Evolutionary conservation across 2,329 filamentous ascomycete species (phyloP).

Genomic region (Hypoxylon sp.): DNA sequence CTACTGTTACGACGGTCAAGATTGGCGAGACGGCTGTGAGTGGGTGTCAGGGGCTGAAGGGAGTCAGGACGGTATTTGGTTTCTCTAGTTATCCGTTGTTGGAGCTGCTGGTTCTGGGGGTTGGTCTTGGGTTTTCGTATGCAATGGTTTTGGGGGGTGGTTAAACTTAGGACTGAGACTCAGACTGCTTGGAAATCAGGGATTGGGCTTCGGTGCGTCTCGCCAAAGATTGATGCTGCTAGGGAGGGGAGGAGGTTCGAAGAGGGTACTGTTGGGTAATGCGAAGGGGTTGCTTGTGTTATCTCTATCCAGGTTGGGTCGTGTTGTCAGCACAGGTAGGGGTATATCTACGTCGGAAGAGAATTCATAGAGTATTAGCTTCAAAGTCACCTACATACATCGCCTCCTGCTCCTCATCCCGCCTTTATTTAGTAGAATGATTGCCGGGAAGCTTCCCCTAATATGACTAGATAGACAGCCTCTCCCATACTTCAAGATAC

Average conservation of each 20-base stretch:
- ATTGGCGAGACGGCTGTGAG: constrained; percentile 39
- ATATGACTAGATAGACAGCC: background rate
- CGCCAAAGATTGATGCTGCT: background rate
- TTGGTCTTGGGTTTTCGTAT: constrained; percentile 27
- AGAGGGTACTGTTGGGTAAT: background rate
- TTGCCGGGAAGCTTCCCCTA: background rate
- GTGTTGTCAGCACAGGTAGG: background rate
- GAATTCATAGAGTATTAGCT: background rate
- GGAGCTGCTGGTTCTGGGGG: constrained; percentile 10
- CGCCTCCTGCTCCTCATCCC: background rate
- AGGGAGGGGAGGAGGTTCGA: background rate
- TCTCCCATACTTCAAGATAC: background rate
- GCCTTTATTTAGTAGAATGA: background rate
- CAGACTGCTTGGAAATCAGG: constrained; percentile 9
- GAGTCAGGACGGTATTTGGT: constrained; percentile 21
- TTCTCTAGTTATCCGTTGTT: constrained; percentile 28
- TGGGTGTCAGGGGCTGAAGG: constrained; percentile 11
- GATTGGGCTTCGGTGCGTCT: background rate
- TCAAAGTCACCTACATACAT: background rate
- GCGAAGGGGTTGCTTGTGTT: background rate
- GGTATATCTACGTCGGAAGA: background rate
- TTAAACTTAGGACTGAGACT: constrained; percentile 15
- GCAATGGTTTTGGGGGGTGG: constrained; percentile 31
- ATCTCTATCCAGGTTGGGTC: background rate
- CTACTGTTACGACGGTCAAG: constrained; percentile 36